Evolutionary conservation across 805 yeast species (phyloP), one percentile per base, ranked within the genome.

Genomic region (Diddensiella transvaalensis): DNA sequence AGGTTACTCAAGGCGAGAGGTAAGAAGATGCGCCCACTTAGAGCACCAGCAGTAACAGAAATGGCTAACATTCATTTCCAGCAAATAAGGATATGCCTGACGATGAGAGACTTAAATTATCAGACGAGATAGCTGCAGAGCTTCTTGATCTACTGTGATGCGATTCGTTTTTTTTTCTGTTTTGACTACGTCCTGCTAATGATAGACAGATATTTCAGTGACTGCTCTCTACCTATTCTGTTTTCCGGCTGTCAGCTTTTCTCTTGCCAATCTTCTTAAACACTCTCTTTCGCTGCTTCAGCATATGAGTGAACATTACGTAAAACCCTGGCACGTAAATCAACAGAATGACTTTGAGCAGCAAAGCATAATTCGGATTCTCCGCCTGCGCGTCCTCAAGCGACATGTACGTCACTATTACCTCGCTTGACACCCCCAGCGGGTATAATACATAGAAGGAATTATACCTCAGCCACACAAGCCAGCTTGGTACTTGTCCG

Each of bases 301-400:
- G 73, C 96, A 93, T 90, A 65, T 93, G 90, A 11, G 85, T 75
- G 70, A 81, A 93, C 60, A 93, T 72, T 58, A 83, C 76, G 64
- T 87, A 89, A 66, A 90, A 79, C 1, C 97, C 96, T 6, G 98
- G 97, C 29, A 83, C 74, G 64, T 91, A 93, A 4, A 83, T 74
- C 24, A 78, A 64, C 68, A 91, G 72, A 45, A 80, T 71, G 1
- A 66, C 72, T 46, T 80, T 71, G 55, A 89, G 72, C 47, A 78
- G 65, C 62, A 75, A 73, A 37, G 80, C 76, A 67, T 78, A 81
- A 68, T 73, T 26, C 60, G 75, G 41, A 56, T 54, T 62, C 44
- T 70, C 75, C 42, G 47, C 52, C 43, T 58, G 50, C n/a, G 96
- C 96, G 42, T 77, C 79, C n/a, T 74, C 76, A 44, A 91, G 72